Percentiles rank a stretch among this genome's conserved stretches.
These are phyloP conservation scores for Zalerion maritima DNA, from an alignment of 495 filamentous ascomycete genomes.

Conservation along the genomic window DNA sequence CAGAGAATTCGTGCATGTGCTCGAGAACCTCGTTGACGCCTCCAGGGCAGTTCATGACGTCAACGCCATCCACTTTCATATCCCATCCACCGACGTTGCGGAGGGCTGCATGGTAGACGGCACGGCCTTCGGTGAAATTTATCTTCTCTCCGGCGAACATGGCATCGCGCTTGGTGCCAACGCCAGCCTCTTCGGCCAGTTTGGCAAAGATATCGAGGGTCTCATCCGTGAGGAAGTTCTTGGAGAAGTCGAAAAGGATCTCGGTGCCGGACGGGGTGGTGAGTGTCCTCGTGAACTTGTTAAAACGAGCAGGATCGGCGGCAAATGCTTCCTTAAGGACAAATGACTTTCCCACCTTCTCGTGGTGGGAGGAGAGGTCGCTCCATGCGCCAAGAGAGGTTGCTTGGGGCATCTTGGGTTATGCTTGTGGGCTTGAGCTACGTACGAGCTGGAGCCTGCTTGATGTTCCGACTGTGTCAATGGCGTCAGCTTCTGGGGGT, in stretches of 20 bases:
- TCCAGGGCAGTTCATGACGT: slow-evolving; percentile 61
- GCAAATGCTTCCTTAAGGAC: slow-evolving; percentile 87
- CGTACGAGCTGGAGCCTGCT: no score
- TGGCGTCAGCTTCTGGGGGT: no score
- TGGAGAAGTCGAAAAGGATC: slow-evolving; percentile 95
- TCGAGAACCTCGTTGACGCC: slow-evolving; percentile 81
- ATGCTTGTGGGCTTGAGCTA: no score
- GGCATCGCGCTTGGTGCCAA: slow-evolving; percentile 86
- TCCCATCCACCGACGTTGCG: slow-evolving; percentile 72
- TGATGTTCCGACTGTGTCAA: no score
- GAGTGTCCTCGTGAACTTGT: slow-evolving; percentile 80
- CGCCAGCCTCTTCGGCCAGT: slow-evolving; percentile 75
- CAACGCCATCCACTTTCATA: slow-evolving; percentile 88
- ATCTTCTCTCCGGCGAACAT: slow-evolving; percentile 98
- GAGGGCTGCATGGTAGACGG: slow-evolving; percentile 89
- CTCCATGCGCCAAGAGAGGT: slow-evolving; percentile 73
- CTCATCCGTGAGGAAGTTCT: slow-evolving; percentile 93
- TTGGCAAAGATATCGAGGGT: slow-evolving; percentile 74
- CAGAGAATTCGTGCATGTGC: slow-evolving; percentile 95
- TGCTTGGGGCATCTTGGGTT: slow-evolving; percentile 45
- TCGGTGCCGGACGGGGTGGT: slow-evolving; percentile 35
- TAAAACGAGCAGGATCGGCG: slow-evolving; percentile 75
- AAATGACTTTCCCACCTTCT: slow-evolving; percentile 67
- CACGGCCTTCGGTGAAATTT: slow-evolving; percentile 95
- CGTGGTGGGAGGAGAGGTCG: slow-evolving; percentile 77